Percentiles rank a stretch among this genome's conserved stretches.
These are phyloP conservation scores for Scytalidium sp. DNA, from an alignment of 2,329 filamentous ascomycete genomes.

Conservation along the genomic window DNA sequence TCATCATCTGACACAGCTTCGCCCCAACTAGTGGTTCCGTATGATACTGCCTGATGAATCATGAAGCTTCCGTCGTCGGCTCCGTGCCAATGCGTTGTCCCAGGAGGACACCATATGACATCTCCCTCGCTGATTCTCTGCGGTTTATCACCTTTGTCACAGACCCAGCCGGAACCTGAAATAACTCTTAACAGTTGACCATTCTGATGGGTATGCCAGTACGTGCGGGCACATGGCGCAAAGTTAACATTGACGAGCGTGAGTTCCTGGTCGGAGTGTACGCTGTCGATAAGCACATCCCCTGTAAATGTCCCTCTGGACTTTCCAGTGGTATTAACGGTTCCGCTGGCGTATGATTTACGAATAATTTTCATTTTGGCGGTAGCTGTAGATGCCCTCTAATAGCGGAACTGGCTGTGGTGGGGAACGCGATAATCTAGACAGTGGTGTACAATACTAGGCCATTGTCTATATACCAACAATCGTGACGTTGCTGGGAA, in stretches of 20 bases:
- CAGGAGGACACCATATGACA: conserved; percentile 35
- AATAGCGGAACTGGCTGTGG: too few species aligned
- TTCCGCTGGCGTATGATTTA: neutral
- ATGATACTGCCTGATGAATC: conserved; percentile 35
- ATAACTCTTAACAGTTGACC: conserved; percentile 40
- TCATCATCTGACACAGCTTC: conserved; percentile 34
- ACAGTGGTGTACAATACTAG: too few species aligned
- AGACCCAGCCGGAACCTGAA: conserved; percentile 38
- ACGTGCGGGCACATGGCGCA: conserved; percentile 38
- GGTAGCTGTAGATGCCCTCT: neutral
- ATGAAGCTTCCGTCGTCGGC: conserved; percentile 36
- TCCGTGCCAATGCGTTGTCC: conserved; percentile 43
- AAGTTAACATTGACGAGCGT: conserved; percentile 37
- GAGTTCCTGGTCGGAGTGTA: conserved; percentile 23
- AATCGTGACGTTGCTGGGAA: too few species aligned
- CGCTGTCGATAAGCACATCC: conserved; percentile 28
- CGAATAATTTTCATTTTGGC: neutral
- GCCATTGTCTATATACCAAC: too few species aligned
- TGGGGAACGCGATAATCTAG: too few species aligned
- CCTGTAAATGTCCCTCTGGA: conserved; percentile 24
- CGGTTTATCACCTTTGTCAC: conserved; percentile 36
- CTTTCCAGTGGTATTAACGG: neutral
- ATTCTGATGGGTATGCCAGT: conserved; percentile 43
- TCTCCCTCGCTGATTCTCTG: conserved; percentile 35
- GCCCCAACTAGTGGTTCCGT: conserved; percentile 35